Base-by-base conservation (phyloP, 805 yeast genomes). In the Candida boleticola region DNA sequence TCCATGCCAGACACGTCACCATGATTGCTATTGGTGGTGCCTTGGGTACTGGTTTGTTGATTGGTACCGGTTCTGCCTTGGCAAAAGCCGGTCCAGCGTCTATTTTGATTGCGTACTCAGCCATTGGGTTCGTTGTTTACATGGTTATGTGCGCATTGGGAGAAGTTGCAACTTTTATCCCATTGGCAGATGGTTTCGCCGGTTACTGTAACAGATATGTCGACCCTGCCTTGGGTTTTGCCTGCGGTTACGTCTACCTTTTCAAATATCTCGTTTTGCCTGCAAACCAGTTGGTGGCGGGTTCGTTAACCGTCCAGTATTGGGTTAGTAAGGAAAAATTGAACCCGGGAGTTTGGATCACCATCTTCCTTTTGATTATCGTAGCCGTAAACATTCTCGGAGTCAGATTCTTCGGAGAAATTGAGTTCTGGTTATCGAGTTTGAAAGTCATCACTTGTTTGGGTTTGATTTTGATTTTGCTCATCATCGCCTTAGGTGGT, bases 1-100 rank as follows among this genome's bases (percentile, higher is more conserved):
- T 73, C 44, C 67, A 73, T 48, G 75, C 85, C 37, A 61, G 89
- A 40, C 89, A 83, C 54, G 72, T 82, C 48, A 73, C 80, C 42
- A 80, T 83, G 85, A 80, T 83, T 55, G 85, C 93, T 49, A 79
- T 87, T 49, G 95, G 93, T 51, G 92, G 93, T 51, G 86, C 92
- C 5, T 64, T 86, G 40, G 93, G 93, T 41, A 85, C 93, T 1
- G 95, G 90, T 56, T 70, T 86, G 43, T 68, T 86, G 50, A 82
- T 86, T 51, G 89, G 90, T 53, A 83, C 90, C 3, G 89, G 89
- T 43, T 66, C 80, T 11, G 82, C 90, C 1, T 69, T 86, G 42
- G 68, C 73, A n/a, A 59, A 72, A 9, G 89, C 87, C 11, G 95
- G 95, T 5, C 92, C 84, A 2, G 84, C 74, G 21, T 68, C 80